Base-by-base conservation (phyloP, 148 eudicot genomes). In the Arbutus unedo region DNA sequence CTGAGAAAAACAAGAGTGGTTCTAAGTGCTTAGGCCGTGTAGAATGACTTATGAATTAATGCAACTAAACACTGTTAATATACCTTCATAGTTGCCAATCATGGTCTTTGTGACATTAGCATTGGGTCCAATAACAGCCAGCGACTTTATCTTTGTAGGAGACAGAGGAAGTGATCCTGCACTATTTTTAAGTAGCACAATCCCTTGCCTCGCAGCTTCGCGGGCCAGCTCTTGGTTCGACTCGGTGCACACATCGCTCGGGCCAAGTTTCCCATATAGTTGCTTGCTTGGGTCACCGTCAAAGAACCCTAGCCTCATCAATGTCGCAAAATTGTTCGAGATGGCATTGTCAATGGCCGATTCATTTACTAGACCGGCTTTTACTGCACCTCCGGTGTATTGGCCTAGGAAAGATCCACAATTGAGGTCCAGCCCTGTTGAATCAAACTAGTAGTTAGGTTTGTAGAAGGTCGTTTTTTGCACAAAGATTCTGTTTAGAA, bases 291-390 rank as follows among this genome's bases (percentile, higher is more conserved):
- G 89, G 68, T 88, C 79, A 41, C 91, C 91, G 67, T 91, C 88
- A 31, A 90, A 91, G 53, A 91, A 91, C 71, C 94, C 92, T 6
- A 91, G 86, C 71, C 94, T 85, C 93, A 91, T 90, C 75, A 92
- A 79, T 9, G 90, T 89, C 43, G 90, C 88, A 72, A 91, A 89
- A 38, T 90, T 86, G 86, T 90, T 91, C 48, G 47, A 48, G 4
- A 91, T 82, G 50, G 94, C 92, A n/a, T 70, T 84, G 60, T 90
- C 88, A 19, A 91, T 85, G 15, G 79, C 85, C 10, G 81, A 38
- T 79, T 85, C 91, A 9, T 81, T 84, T 31, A 90, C 68, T 47
- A 90, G 85, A 77, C 85, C 87, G 53, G 79, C 83, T n/a, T 79
- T 81, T 13, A 90, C 81, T 10, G 94, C 90, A 7, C 88, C 82